Evolutionary conservation across 2,329 filamentous ascomycete genomes (phyloP).

Genomic region (Phialocephala sp.): DNA sequence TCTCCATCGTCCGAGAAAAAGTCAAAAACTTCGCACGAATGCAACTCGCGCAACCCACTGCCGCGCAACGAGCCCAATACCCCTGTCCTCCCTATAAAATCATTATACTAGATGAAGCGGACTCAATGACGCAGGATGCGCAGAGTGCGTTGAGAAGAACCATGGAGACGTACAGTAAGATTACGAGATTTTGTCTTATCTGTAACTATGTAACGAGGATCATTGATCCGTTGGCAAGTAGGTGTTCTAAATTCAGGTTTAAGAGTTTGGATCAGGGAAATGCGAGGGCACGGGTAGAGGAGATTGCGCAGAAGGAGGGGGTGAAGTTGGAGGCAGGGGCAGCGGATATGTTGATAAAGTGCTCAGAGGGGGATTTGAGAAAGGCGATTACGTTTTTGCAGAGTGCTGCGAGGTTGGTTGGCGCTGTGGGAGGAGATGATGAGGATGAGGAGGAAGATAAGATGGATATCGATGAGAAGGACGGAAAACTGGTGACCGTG

Average conservation of each 20-base stretch:
- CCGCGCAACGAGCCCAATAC: conserved; percentile 72
- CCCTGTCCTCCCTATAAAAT: conserved; percentile 99
- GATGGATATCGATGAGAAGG: conserved; percentile 56
- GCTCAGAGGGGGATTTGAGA: conserved; percentile 91
- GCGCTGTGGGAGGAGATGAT: conserved; percentile 60
- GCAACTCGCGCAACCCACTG: conserved; percentile 81
- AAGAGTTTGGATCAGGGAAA: conserved; percentile 92
- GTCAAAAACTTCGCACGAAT: conserved; percentile 98
- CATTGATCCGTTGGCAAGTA: conserved; percentile 91
- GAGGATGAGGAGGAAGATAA: conserved; percentile 48
- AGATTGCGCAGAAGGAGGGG: conserved; percentile 82
- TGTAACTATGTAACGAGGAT: conserved; percentile 99
- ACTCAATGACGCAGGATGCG: conserved; percentile 98
- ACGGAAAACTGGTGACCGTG: conserved; percentile 75
- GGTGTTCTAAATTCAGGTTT: conserved; percentile 97
- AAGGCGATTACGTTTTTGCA: conserved; percentile 97
- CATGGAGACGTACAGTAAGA: conserved; percentile 98
- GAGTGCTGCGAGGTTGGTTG: conserved; percentile 87
- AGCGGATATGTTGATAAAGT: conserved; percentile 81
- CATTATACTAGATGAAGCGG: conserved; percentile 96
- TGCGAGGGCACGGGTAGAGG: conserved; percentile 76
- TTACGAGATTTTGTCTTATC: conserved; percentile 95
- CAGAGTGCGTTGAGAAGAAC: conserved; percentile 91
- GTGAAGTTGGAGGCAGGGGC: conserved; percentile 80
- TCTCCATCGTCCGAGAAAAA: conserved; percentile 95